Evolutionary conservation across 2,329 filamentous ascomycete species (phyloP), one percentile per base, ranked within the genome.

Genomic region (Nemania serpens): DNA sequence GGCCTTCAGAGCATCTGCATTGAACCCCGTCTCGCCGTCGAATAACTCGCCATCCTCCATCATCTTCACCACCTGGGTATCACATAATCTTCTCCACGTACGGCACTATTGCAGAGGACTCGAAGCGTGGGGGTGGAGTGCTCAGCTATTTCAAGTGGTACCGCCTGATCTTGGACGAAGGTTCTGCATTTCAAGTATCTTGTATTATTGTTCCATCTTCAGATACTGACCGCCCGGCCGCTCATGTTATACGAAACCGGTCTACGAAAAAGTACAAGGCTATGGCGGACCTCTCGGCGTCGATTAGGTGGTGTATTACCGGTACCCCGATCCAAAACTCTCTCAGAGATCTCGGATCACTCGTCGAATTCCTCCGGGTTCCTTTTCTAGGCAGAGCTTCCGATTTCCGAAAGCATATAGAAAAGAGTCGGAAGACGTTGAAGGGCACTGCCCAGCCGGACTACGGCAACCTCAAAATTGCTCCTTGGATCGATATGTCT

Each of bases 271-370:
- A 68, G 39, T 70, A 69, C 42, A 65, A 67, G 56, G 65, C 68
- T 1, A 53, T 68, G n/a, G 34, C 39, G 10, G 41, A 54, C 15
- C 57, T 69, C 53, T 60, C 62, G 15, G 63, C 66, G 3, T 54
- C 25, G n/a, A 64, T 64, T 39, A 58, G 63, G 7, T 70, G 66
- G 68, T 69, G 66, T 50, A 45, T 70, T 37, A 70, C 63, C 10
- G 68, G 68, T 10, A 70, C 68, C 2, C 66, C 67, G 2, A 52
- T 70, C 11, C 68, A 70, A 52, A 69, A 70, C 39, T 62, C 59
- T 15, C 54, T 70, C 4, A 59, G 65, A 22, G 68, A 69, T 18
- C 42, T 70, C 4, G 56, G 52, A 11, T 63, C 68, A 11, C 58
- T 70, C 9, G 49, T 67, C 7, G 54, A 18, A 2, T 68, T 70